A percentile compares a stretch with the other conserved stretches of the same genome.
Conservation (phyloP, 2,329 filamentous ascomycete genomes). For the Colletotrichum melonis region DNA sequence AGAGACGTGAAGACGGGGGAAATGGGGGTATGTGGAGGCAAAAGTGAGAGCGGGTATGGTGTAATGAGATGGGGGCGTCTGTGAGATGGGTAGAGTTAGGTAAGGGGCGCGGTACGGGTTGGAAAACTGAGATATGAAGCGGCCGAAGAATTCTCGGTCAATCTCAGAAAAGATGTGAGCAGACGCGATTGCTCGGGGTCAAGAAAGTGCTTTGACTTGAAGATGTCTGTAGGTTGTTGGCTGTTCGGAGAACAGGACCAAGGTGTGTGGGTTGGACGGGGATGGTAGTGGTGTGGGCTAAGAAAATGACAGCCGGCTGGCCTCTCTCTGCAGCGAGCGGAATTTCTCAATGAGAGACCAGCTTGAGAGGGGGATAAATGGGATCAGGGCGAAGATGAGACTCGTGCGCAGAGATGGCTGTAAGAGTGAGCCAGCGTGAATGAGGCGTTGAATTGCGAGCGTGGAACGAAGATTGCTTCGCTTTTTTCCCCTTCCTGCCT, state of each 20-base stretch:
- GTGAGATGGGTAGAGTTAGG: slow-evolving; percentile 26
- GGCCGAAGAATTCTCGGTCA: slow-evolving; percentile 1
- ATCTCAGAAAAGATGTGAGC: not conserved
- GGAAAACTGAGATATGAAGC: slow-evolving; percentile 15
- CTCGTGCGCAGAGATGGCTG: slow-evolving; percentile 20
- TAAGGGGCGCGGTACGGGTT: not conserved
- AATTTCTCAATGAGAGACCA: slow-evolving; percentile 28
- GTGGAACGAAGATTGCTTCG: slow-evolving; percentile 28
- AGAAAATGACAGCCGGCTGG: slow-evolving; percentile 36
- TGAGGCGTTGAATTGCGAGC: slow-evolving; percentile 17
- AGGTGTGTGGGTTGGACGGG: slow-evolving; percentile 26
- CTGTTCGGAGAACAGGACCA: slow-evolving; percentile 38
- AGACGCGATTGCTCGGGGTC: slow-evolving; percentile 16
- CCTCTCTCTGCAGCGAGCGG: slow-evolving; percentile 20
- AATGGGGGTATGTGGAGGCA: slow-evolving; percentile 34
- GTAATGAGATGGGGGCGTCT: slow-evolving; percentile 30
- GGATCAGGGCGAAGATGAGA: slow-evolving; percentile 9
- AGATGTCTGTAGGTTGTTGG: slow-evolving; percentile 32
- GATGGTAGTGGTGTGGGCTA: slow-evolving; percentile 33
- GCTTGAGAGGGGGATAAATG: slow-evolving; percentile 7
- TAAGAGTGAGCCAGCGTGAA: slow-evolving; percentile 22
- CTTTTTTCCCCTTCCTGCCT: slow-evolving; percentile 34
- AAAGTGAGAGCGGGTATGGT: slow-evolving; percentile 34
- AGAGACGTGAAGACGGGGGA: slow-evolving; percentile 31
- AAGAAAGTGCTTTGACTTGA: slow-evolving; percentile 24